phyloP scores from a whole-genome alignment of 768 basidiomycete species.

The Lactarius akahatsu region DNA sequence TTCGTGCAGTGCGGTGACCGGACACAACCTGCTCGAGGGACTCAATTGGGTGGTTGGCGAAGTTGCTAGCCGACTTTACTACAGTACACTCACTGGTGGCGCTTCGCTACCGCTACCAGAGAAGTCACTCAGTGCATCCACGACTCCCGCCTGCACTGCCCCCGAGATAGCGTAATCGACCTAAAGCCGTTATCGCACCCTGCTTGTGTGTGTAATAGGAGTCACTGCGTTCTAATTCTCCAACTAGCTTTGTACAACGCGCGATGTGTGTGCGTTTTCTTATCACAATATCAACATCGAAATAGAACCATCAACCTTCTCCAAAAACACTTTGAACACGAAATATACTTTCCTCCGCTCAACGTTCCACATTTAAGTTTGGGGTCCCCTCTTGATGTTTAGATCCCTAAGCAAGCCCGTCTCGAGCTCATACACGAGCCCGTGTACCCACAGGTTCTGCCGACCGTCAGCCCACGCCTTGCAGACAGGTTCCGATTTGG shows the following conservation, averaged over 20 bases:
- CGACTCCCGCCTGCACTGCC: no score
- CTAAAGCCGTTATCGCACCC: no score
- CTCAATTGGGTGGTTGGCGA: slow-evolving; percentile 92
- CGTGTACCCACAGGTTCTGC: slow-evolving; percentile 55
- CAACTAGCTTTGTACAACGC: no score
- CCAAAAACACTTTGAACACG: no score
- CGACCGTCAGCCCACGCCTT: slow-evolving; percentile 37
- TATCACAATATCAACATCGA: no score
- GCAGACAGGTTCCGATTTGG: slow-evolving; percentile 29
- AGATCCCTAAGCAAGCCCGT: slow-evolving; percentile 36
- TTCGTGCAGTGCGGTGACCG: slow-evolving; percentile 91
- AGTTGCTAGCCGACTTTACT: slow-evolving; percentile 85
- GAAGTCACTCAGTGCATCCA: neutral
- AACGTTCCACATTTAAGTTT: neutral
- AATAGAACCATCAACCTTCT: no score
- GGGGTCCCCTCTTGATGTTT: slow-evolving; percentile 16
- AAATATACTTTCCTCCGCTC: neutral
- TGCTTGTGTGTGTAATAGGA: no score
- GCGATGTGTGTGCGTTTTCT: no score
- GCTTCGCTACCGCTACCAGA: neutral
- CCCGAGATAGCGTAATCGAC: no score
- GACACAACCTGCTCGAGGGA: slow-evolving; percentile 78
- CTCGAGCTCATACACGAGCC: slow-evolving; percentile 41
- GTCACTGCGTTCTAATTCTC: no score
- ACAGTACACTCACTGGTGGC: slow-evolving; percentile 46